Conservation (phyloP, 2,329 filamentous ascomycete genomes). For the Trichophaea hybrida region DNA sequence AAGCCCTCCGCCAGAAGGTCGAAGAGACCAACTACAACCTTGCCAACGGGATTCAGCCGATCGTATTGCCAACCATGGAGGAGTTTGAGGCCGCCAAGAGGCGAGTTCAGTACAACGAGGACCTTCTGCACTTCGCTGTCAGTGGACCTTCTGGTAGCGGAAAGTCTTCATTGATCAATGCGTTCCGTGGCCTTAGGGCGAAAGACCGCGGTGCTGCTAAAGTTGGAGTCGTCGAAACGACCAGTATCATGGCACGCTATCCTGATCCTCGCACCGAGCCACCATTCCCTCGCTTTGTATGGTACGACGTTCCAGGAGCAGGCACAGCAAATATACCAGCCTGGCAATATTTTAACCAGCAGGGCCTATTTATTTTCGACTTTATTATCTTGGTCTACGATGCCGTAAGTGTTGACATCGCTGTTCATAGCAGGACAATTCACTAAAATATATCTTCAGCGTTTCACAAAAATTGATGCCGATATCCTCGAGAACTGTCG, state of each 20-base stretch:
- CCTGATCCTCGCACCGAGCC: conserved; percentile 4
- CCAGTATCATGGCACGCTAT: conserved; percentile 5
- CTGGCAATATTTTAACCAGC: conserved; percentile 19
- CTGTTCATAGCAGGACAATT: background rate
- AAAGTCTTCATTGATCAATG: conserved; percentile 17
- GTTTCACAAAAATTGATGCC: conserved; percentile 11
- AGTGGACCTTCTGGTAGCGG: conserved; percentile 9
- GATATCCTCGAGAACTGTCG: conserved; percentile 10
- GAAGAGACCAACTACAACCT: background rate
- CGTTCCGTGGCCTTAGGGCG: conserved; percentile 9
- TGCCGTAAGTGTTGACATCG: background rate
- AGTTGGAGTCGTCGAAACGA: conserved; percentile 13
- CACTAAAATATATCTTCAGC: background rate
- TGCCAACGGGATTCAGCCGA: conserved; percentile 4
- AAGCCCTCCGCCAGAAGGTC: background rate
- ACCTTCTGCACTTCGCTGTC: conserved; percentile 13
- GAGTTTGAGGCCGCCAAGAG: conserved; percentile 2
- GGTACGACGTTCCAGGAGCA: conserved; percentile 19
- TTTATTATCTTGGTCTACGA: conserved; percentile 11
- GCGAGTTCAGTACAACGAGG: conserved; percentile 6
- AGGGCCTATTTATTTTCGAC: conserved; percentile 18
- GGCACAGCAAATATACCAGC: conserved; percentile 10
- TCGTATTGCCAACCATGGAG: conserved; percentile 6
- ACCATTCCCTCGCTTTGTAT: conserved; percentile 4
- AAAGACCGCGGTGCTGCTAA: background rate